These are phyloP conservation scores for Coemansia sp. DNA, from an alignment of 192 early-diverging fungal genomes.

Conservation along the genomic window DNA sequence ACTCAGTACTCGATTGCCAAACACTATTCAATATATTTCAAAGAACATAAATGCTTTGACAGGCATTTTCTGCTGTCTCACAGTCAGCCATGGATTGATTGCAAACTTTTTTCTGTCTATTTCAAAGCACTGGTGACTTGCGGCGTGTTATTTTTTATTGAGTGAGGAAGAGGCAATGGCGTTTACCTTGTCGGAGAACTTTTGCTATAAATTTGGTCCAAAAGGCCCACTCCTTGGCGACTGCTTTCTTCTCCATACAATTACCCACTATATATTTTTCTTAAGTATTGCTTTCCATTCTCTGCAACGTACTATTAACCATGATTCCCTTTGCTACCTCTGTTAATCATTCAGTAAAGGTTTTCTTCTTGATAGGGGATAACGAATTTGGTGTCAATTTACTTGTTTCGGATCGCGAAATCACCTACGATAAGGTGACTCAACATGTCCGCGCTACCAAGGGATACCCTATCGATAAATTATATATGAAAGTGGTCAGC, in stretches of 20 bases:
- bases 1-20: rapidly evolving
- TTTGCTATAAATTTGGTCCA: neutral
- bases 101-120: no score
- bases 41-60: no score
- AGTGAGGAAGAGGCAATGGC: neutral
- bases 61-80: no score
- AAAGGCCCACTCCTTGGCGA: neutral
- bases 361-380: neutral
- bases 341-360: neutral
- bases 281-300: neutral
- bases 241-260: neutral
- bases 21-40: neutral
- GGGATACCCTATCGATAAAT: neutral
- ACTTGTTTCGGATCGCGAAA: neutral
- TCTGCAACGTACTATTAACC: neutral
- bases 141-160: neutral
- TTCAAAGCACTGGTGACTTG: no score
- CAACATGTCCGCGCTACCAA: neutral
- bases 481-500: neutral
- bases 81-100: no score
- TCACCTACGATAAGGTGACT: neutral
- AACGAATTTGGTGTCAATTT: neutral
- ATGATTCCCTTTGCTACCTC: neutral
- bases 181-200: neutral
- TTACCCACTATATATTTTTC: neutral